Conservation (phyloP, 495 filamentous ascomycete genomes). For the Filosporella fistucella region DNA sequence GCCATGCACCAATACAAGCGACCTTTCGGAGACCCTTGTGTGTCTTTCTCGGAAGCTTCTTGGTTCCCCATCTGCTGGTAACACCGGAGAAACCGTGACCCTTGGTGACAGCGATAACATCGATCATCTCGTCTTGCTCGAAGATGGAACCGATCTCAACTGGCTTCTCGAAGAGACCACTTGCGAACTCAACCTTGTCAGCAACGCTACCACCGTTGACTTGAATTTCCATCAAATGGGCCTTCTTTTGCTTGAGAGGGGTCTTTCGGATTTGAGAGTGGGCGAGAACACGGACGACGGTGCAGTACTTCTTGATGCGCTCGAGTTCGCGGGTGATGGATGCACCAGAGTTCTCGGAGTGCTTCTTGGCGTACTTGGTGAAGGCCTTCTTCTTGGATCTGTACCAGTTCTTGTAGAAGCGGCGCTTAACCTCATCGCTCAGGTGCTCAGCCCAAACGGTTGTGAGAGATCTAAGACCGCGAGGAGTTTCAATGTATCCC, state of each 20-base stretch:
- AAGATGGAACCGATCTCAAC: slow-evolving; percentile 91
- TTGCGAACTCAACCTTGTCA: slow-evolving; percentile 94
- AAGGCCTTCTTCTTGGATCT: slow-evolving; percentile 99
- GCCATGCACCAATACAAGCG: slow-evolving; percentile 99
- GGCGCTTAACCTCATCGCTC: slow-evolving; percentile 95
- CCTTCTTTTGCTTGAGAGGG: slow-evolving; percentile 99
- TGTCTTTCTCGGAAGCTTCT: slow-evolving; percentile 99
- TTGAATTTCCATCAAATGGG: slow-evolving; percentile 99
- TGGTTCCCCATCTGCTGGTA: slow-evolving; percentile 97
- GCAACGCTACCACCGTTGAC: slow-evolving; percentile 93
- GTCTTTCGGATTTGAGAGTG: slow-evolving; percentile 99
- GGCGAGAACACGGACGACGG: slow-evolving; percentile 97
- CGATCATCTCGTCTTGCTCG: slow-evolving; percentile 99
- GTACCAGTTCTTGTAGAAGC: slow-evolving; percentile 99
- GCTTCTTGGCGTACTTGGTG: slow-evolving; percentile 99
- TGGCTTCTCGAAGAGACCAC: slow-evolving; percentile 96
- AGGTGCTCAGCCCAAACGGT: slow-evolving; percentile 99
- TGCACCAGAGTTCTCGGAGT: slow-evolving; percentile 84
- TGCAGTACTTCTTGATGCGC: slow-evolving; percentile 99
- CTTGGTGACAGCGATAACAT: slow-evolving; percentile 99
- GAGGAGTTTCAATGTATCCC: slow-evolving; percentile 99
- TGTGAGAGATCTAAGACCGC: slow-evolving; percentile 97
- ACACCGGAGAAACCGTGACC: slow-evolving; percentile 98
- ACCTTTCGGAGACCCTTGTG: slow-evolving; percentile 99
- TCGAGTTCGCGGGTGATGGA: slow-evolving; percentile 94